A percentile compares a stretch with the other conserved stretches of the same genome.
phyloP scores from a whole-genome alignment of 83 land plant species.

The Thuja plicata region DNA sequence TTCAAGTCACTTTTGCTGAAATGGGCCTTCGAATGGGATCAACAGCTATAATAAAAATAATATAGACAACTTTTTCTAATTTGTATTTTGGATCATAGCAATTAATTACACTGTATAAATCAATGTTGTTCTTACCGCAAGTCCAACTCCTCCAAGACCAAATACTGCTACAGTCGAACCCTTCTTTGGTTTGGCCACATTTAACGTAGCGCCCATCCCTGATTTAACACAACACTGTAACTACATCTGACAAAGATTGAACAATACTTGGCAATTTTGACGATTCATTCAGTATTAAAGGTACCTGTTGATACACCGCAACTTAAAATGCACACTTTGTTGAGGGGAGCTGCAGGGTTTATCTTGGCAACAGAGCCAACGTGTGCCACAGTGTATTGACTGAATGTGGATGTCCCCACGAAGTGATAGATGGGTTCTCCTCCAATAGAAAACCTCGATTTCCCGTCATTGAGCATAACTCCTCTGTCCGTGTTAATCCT shows the following conservation, averaged over 20 bases:
- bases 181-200: constrained; percentile 65
- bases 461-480: constrained; percentile 53
- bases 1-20: too few relatives aligned
- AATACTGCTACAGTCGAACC: constrained; percentile 63
- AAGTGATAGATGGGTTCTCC: constrained; percentile 79
- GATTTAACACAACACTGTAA: neutral
- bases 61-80: too few relatives aligned
- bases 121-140: constrained; percentile 18
- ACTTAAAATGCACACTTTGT: constrained; percentile 69
- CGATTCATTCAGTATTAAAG: too few relatives aligned
- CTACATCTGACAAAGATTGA: neutral
- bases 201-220: constrained; percentile 58
- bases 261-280: neutral
- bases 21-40: too few relatives aligned
- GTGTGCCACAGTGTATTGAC: constrained; percentile 80
- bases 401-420: constrained; percentile 76
- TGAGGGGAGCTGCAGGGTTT: constrained; percentile 66
- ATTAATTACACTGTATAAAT: too few relatives aligned
- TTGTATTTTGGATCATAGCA: too few relatives aligned
- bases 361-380: constrained; percentile 77
- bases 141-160: constrained; percentile 71
- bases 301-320: constrained; percentile 81
- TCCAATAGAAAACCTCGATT: constrained; percentile 52
- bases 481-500: constrained; percentile 62
- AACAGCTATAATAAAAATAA: too few relatives aligned